Evolutionary conservation across 805 yeast genomes (phyloP).

Genomic region (Metschnikowia gruessii): DNA sequence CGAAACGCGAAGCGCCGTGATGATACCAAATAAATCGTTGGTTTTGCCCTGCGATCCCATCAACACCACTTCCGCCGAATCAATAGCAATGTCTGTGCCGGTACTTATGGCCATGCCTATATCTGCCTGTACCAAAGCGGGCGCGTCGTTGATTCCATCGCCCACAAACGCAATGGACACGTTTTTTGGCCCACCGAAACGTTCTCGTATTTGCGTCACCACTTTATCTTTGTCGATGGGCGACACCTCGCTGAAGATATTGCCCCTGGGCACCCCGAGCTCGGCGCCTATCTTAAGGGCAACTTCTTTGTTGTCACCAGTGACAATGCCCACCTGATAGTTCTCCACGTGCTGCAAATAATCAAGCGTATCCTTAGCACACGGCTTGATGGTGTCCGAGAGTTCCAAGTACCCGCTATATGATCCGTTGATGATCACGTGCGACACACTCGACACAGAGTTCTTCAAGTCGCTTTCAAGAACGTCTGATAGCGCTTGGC

Average conservation of each 20-base stretch:
- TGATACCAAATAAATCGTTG: constrained; percentile 46
- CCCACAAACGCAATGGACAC: constrained; percentile 81
- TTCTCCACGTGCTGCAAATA: constrained; percentile 49
- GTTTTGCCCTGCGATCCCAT: constrained; percentile 37
- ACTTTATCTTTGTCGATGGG: constrained; percentile 63
- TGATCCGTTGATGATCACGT: constrained; percentile 54
- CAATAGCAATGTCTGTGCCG: constrained; percentile 95
- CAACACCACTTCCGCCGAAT: constrained; percentile 91
- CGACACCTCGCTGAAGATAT: constrained; percentile 70
- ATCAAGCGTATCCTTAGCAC: constrained; percentile 58
- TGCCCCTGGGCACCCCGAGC: constrained; percentile 61
- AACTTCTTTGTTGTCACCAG: constrained; percentile 74
- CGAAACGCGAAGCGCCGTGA: constrained; percentile 66
- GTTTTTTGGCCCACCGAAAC: constrained; percentile 31
- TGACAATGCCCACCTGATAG: constrained; percentile 74
- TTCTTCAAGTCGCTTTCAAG: constrained; percentile 18
- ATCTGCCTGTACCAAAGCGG: constrained; percentile 86
- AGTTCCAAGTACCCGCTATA: constrained; percentile 67
- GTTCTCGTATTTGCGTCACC: constrained; percentile 53
- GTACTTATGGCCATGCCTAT: constrained; percentile 89
- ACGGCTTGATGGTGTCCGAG: constrained; percentile 63
- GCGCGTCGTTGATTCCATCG: constrained; percentile 97
- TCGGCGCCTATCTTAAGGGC: constrained; percentile 63
- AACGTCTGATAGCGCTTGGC: constrained; percentile 9
- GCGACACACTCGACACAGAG: constrained; percentile 46